These are phyloP conservation scores for Diaporthe velutina DNA, from an alignment of 2,329 filamentous ascomycete genomes.

Conservation along the genomic window DNA sequence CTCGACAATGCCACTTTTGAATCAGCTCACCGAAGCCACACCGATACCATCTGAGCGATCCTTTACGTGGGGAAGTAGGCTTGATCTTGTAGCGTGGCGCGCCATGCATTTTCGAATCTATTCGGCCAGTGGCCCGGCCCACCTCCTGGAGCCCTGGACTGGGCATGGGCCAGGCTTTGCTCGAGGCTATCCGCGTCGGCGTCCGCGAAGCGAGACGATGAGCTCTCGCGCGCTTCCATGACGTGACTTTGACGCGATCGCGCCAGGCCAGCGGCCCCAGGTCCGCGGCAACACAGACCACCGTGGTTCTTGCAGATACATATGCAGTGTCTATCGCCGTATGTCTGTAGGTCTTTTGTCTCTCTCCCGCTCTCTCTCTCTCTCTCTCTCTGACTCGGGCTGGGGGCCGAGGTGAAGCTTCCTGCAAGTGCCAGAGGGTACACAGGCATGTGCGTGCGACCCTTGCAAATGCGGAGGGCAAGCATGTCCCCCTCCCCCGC, in stretches of 20 bases:
- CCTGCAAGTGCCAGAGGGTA: too few relatives aligned
- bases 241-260: background rate
- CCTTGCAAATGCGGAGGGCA: background rate
- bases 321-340: too few relatives aligned
- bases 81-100: background rate
- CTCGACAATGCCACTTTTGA: background rate
- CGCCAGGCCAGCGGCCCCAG: background rate
- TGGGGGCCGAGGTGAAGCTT: background rate
- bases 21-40: constrained; percentile 1
- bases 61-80: too few relatives aligned
- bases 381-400: background rate
- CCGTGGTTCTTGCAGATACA: background rate
- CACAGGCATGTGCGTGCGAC: background rate
- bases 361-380: background rate
- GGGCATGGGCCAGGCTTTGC: background rate
- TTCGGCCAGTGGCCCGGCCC: too few relatives aligned
- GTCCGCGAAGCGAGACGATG: background rate
- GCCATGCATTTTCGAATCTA: background rate
- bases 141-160: background rate
- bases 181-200: background rate
- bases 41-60: background rate
- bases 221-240: background rate
- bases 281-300: background rate
- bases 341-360: too few relatives aligned
- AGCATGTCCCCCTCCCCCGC: background rate